Conservation (phyloP, 2,329 filamentous ascomycete species). For the Fusarium pilosicola region DNA sequence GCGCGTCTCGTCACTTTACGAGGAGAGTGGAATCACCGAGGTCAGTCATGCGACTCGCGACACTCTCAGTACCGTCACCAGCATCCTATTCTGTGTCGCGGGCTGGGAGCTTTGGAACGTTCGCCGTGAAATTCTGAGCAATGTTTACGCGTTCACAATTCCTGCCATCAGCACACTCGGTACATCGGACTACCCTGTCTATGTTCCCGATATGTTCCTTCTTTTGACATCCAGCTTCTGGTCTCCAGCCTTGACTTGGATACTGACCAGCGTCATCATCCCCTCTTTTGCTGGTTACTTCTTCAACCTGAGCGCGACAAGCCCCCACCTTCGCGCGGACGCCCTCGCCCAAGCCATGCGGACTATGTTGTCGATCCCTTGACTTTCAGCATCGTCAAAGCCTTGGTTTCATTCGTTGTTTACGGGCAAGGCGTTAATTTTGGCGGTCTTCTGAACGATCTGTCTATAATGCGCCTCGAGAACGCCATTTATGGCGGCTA, state of each 20-base stretch:
- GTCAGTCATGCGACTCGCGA: slow-evolving; percentile 73
- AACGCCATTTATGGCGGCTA: slow-evolving; percentile 76
- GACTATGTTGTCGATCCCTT: slow-evolving; percentile 82
- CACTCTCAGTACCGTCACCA: slow-evolving; percentile 75
- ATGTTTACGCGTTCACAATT: slow-evolving; percentile 77
- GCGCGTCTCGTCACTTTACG: slow-evolving; percentile 71
- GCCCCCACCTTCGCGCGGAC: slow-evolving; percentile 55
- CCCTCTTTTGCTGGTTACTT: slow-evolving; percentile 84
- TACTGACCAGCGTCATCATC: slow-evolving; percentile 74
- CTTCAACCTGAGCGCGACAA: slow-evolving; percentile 80
- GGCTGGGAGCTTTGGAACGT: slow-evolving; percentile 77
- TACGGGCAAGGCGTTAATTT: slow-evolving; percentile 75
- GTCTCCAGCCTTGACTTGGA: slow-evolving; percentile 82
- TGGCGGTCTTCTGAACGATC: slow-evolving; percentile 68
- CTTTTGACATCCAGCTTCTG: slow-evolving; percentile 83
- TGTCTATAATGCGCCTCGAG: slow-evolving; percentile 71
- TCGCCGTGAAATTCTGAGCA: slow-evolving; percentile 75
- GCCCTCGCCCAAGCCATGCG: slow-evolving; percentile 50
- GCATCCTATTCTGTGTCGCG: slow-evolving; percentile 75
- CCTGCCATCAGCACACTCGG: slow-evolving; percentile 68
- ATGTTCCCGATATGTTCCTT: slow-evolving; percentile 82
- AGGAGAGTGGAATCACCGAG: slow-evolving; percentile 73
- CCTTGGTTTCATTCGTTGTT: slow-evolving; percentile 81
- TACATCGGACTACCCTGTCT: slow-evolving; percentile 68
- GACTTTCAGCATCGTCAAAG: slow-evolving; percentile 90